These are phyloP conservation scores for Aureobasidium sp. DNA, from an alignment of 2,329 filamentous ascomycete species.

Conservation along the genomic window DNA sequence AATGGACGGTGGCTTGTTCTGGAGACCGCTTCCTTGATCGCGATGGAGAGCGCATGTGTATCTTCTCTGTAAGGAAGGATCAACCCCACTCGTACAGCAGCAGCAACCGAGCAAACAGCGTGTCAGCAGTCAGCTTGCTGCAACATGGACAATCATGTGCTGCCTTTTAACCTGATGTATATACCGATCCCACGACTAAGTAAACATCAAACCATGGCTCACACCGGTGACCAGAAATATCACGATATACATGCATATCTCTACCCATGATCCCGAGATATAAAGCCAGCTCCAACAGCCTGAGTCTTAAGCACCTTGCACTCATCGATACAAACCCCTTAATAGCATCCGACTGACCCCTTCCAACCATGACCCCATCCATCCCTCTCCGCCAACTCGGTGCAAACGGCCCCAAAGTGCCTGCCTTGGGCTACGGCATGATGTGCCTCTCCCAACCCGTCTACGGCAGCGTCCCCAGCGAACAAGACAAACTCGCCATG, in stretches of 20 bases:
- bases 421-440: conserved; percentile 44
- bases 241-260: neutral
- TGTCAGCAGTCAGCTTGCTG: neutral
- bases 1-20: neutral
- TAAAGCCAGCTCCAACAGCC: neutral
- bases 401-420: conserved; percentile 42
- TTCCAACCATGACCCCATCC: neutral
- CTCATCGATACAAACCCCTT: too few relatives aligned
- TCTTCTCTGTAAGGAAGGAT: neutral
- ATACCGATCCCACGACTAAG: too few relatives aligned
- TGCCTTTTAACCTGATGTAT: too few relatives aligned
- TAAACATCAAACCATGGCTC: neutral
- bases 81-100: neutral
- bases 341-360: too few relatives aligned
- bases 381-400: conserved; percentile 39
- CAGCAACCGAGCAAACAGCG: too few relatives aligned
- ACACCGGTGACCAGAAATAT: neutral
- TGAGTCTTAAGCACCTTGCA: neutral
- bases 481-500: conserved; percentile 20
- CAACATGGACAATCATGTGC: neutral
- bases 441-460: conserved; percentile 37
- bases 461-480: conserved; percentile 16
- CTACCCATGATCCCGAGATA: neutral
- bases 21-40: neutral
- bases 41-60: neutral